A percentile compares a stretch with the other conserved stretches of the same genome.
These are phyloP conservation scores for Dryas alaskensis DNA, from an alignment of 306 rosid species.

Conservation along the genomic window DNA sequence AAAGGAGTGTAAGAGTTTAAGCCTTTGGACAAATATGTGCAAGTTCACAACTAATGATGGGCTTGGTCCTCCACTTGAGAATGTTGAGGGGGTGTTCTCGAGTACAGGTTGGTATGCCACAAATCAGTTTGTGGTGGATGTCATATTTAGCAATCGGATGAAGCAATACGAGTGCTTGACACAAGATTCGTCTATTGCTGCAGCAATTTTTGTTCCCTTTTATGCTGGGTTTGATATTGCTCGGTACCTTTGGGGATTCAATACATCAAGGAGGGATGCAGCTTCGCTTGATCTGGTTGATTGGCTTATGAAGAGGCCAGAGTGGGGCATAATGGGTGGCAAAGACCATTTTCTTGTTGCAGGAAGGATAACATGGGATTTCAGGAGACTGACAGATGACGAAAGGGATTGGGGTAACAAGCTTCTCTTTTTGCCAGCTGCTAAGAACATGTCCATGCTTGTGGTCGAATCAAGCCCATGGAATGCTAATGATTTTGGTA, in stretches of 20 bases:
- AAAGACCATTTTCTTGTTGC: conserved; percentile 95
- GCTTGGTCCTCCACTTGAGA: conserved; percentile 96
- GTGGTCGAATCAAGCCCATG: conserved; percentile 99
- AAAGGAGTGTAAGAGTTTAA: conserved; percentile 72
- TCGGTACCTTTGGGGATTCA: conserved; percentile 87
- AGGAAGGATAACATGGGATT: conserved; percentile 97
- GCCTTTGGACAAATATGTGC: conserved; percentile 96
- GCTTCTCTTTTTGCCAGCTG: conserved; percentile 90
- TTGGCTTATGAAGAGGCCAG: conserved; percentile 95
- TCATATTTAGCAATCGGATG: conserved; percentile 85
- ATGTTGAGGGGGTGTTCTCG: conserved; percentile 85
- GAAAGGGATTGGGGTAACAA: conserved; percentile 89
- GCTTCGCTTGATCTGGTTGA: conserved; percentile 84
- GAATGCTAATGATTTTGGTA: conserved; percentile 96
- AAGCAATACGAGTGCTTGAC: conserved; percentile 95
- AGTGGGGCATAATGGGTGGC: conserved; percentile 87
- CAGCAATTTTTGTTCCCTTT: conserved; percentile 90
- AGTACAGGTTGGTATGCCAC: conserved; percentile 90
- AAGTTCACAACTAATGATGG: conserved; percentile 91
- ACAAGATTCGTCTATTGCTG: conserved; percentile 75
- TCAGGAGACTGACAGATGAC: conserved; percentile 69
- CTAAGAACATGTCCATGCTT: conserved; percentile 97
- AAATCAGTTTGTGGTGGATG: conserved; percentile 95
- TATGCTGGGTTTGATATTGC: conserved; percentile 98
- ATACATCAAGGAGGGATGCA: conserved; percentile 76